phyloP scores from a whole-genome alignment of 306 rosid genomes.

The Quercus variabilis region DNA sequence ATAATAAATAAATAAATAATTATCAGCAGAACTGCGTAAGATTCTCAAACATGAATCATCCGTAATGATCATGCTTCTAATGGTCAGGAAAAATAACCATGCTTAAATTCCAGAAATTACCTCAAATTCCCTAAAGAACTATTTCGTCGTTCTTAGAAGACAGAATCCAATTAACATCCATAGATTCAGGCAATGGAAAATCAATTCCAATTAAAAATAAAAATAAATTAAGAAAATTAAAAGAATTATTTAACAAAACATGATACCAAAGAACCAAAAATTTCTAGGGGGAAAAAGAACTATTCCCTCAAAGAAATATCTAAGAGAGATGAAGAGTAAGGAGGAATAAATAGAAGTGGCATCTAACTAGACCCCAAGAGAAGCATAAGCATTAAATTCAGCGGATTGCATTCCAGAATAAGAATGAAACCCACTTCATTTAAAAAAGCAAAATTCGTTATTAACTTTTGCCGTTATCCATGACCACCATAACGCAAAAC shows the following conservation, averaged over 20 bases:
- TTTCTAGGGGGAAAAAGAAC: not conserved
- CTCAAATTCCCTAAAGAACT: conserved; percentile 1
- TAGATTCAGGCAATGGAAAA: not conserved
- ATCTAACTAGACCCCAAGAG: conserved; percentile 26
- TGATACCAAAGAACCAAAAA: not conserved
- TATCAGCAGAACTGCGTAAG: not conserved
- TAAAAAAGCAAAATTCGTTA: conserved; percentile 13
- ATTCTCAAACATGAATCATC: not conserved
- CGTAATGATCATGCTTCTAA: not conserved
- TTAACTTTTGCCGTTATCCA: conserved; percentile 31
- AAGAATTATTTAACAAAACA: not conserved
- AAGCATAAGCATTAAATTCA: conserved; percentile 30
- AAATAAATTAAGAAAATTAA: not conserved
- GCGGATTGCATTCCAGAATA: conserved; percentile 18
- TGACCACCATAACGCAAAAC: conserved; percentile 21
- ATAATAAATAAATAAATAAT: not conserved
- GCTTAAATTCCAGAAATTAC: not conserved
- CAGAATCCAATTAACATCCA: not conserved
- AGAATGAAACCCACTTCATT: conserved; percentile 18
- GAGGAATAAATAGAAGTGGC: conserved; percentile 26
- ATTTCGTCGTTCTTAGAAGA: not conserved
- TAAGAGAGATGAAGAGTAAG: conserved; percentile 5
- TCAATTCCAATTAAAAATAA: not conserved
- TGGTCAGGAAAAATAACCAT: not conserved
- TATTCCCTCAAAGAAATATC: not conserved